Evolutionary conservation across 805 yeast species (phyloP).

Genomic region (Lipomyces yamadae): DNA sequence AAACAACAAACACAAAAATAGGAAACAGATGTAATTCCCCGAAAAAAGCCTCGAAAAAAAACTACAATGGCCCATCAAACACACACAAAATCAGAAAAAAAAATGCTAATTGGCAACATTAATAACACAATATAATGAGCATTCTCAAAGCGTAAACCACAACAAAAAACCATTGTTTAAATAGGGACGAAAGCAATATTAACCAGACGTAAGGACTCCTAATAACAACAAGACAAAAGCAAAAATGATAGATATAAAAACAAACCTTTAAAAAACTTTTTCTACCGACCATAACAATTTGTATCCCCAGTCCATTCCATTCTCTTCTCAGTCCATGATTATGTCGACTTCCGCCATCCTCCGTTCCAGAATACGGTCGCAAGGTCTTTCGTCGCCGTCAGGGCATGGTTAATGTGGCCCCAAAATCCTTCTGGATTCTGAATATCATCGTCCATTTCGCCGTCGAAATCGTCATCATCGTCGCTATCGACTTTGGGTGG

Average conservation of each 20-base stretch:
- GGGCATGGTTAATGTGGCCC: slow-evolving; percentile 21
- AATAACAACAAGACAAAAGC: neutral
- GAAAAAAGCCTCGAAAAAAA: neutral
- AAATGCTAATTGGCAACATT: neutral
- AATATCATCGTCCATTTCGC: slow-evolving; percentile 2
- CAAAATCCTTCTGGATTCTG: slow-evolving; percentile 19
- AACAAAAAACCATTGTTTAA: neutral
- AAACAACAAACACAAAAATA: neutral
- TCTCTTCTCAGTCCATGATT: neutral
- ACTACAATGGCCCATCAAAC: slow-evolving; percentile 1
- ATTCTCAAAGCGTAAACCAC: neutral
- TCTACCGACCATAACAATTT: too few relatives aligned
- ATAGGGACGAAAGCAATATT: neutral
- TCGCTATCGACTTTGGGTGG: slow-evolving; percentile 3
- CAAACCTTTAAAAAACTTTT: neutral
- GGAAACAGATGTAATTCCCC: neutral
- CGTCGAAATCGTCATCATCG: slow-evolving; percentile 7
- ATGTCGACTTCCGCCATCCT: slow-evolving; percentile 18
- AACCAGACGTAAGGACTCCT: slow-evolving; percentile 4
- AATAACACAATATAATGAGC: neutral
- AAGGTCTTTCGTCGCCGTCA: slow-evolving; percentile 29
- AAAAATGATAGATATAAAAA: neutral
- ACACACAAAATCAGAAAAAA: neutral
- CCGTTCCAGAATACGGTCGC: slow-evolving; percentile 25
- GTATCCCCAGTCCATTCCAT: neutral